Conservation (phyloP, 2,329 filamentous ascomycete genomes). For the Exserohilum rostratum region DNA sequence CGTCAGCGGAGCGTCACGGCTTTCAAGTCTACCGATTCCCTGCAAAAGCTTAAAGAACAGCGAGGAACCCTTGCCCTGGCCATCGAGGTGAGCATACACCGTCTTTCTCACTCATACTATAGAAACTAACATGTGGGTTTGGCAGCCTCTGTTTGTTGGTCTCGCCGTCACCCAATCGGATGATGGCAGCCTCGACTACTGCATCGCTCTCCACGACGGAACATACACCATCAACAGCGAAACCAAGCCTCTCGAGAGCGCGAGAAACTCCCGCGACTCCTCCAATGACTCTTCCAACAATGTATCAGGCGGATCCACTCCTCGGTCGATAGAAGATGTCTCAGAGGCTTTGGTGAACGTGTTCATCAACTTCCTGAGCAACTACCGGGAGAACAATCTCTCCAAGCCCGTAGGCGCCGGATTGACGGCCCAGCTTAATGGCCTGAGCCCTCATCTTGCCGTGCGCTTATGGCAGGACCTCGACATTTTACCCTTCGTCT, state of each 20-base stretch:
- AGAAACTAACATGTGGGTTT: conserved; percentile 2
- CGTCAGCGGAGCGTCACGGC: conserved; percentile 10
- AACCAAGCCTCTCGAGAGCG: conserved; percentile 45
- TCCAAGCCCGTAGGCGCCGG: conserved; percentile 78
- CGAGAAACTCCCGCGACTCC: background rate
- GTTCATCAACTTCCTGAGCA: conserved; percentile 62
- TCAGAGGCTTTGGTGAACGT: conserved; percentile 58
- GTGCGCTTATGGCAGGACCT: conserved; percentile 76
- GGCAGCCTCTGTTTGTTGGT: conserved; percentile 61
- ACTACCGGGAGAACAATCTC: conserved; percentile 68
- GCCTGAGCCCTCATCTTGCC: conserved; percentile 68
- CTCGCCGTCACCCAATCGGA: conserved; percentile 63
- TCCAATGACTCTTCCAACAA: conserved; percentile 11
- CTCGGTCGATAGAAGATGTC: conserved; percentile 15
- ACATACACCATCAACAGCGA: conserved; percentile 77
- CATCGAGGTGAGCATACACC: conserved; percentile 4
- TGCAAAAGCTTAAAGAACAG: conserved; percentile 11
- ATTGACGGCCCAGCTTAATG: conserved; percentile 65
- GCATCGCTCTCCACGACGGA: conserved; percentile 72
- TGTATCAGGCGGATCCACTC: conserved; percentile 19
- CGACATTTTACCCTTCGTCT: conserved; percentile 75
- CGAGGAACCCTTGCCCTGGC: conserved; percentile 7
- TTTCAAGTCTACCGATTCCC: conserved; percentile 8
- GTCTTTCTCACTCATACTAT: background rate
- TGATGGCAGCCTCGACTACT: conserved; percentile 57